phyloP scores from a whole-genome alignment of 371 early-diverging fungal species.

The Nosema muscidifuracis region DNA sequence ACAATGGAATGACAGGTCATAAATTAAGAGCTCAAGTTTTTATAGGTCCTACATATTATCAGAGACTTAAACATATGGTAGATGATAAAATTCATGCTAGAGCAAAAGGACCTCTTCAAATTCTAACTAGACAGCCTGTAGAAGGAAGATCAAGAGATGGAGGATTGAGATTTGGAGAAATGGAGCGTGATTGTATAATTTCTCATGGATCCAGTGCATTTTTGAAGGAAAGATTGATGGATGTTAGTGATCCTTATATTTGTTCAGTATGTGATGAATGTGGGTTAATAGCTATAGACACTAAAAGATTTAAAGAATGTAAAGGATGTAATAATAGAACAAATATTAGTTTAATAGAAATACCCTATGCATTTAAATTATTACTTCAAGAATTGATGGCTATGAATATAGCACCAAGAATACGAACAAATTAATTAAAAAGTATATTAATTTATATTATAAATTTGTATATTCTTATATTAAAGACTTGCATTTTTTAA shows the following conservation, averaged over 20 bases:
- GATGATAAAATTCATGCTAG: slow-evolving; percentile 98
- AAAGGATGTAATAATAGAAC: slow-evolving; percentile 84
- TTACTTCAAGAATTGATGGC: slow-evolving; percentile 96
- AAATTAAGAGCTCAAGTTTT: slow-evolving; percentile 88
- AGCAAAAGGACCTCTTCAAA: slow-evolving; percentile 93
- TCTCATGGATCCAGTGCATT: slow-evolving; percentile 96
- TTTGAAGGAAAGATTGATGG: slow-evolving; percentile 94
- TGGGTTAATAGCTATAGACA: slow-evolving; percentile 90
- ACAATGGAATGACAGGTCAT: slow-evolving; percentile 93
- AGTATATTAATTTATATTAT: background rate
- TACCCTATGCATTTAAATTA: slow-evolving; percentile 96
- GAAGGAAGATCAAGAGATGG: slow-evolving; percentile 97
- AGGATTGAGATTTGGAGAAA: slow-evolving; percentile 98
- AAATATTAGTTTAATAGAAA: slow-evolving; percentile 77
- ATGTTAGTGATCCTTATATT: slow-evolving; percentile 90
- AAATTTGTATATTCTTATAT: background rate
- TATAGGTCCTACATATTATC: slow-evolving; percentile 97
- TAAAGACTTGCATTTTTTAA: background rate
- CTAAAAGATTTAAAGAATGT: slow-evolving; percentile 83
- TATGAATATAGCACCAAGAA: slow-evolving; percentile 90
- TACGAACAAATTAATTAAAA: slow-evolving; percentile 45
- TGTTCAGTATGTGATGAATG: slow-evolving; percentile 94
- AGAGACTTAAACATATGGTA: slow-evolving; percentile 99
- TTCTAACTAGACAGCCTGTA: slow-evolving; percentile 93
- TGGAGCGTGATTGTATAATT: slow-evolving; percentile 99